Evolutionary conservation across 2,329 filamentous ascomycete species (phyloP).

Genomic region (Ceratocystis colombiana): DNA sequence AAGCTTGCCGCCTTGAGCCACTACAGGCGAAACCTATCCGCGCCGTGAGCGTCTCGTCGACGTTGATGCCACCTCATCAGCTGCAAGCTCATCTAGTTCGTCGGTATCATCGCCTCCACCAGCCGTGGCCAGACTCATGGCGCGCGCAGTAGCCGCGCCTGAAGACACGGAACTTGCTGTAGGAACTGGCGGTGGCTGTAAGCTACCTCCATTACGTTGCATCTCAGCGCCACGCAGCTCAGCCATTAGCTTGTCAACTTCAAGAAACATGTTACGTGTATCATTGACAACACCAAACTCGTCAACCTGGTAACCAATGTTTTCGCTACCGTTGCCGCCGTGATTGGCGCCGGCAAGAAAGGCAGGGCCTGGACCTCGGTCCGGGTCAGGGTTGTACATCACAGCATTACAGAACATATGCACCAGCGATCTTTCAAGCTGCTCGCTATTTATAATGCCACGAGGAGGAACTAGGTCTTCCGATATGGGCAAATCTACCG

Average conservation of each 20-base stretch:
- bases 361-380: conserved; percentile 55
- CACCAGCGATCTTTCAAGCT: conserved; percentile 85
- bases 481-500: conserved; percentile 56
- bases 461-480: conserved; percentile 74
- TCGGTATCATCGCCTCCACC: conserved; percentile 41
- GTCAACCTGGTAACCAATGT: conserved; percentile 55
- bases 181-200: conserved; percentile 27
- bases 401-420: conserved; percentile 97
- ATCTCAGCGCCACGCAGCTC: conserved; percentile 67
- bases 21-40: conserved; percentile 19
- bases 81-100: conserved; percentile 41
- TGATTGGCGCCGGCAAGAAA: conserved; percentile 42
- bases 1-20: neutral
- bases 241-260: conserved; percentile 68
- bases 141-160: conserved; percentile 29
- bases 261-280: conserved; percentile 78
- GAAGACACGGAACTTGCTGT: conserved; percentile 25
- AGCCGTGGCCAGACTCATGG: conserved; percentile 32
- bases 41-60: conserved; percentile 25
- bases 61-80: conserved; percentile 32
- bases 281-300: conserved; percentile 83
- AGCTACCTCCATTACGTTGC: conserved; percentile 35
- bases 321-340: conserved; percentile 33
- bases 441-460: conserved; percentile 84
- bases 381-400: conserved; percentile 89